These are phyloP conservation scores for Cytospora piceicola DNA, from an alignment of 2,329 filamentous ascomycete species.

Conservation along the genomic window DNA sequence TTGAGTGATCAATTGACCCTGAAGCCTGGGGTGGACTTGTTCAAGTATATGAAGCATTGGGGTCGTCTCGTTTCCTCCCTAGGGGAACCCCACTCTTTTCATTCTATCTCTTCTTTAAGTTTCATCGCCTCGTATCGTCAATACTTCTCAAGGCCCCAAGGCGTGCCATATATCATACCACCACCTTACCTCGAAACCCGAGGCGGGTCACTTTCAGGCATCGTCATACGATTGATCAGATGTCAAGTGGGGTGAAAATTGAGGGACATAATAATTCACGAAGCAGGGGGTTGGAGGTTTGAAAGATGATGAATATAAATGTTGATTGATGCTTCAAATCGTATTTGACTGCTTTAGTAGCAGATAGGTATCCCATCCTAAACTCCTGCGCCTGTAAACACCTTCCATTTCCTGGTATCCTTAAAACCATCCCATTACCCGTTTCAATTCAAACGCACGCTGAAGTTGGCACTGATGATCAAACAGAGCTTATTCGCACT, in stretches of 20 bases:
- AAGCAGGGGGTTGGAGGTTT: too few relatives aligned
- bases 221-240: not conserved
- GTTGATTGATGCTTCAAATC: not conserved
- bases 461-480: not conserved
- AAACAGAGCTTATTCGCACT: constrained; percentile 33
- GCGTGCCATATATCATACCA: not conserved
- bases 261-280: not conserved
- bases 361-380: constrained; percentile 2
- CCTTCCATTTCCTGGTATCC: constrained; percentile 18
- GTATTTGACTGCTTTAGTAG: constrained; percentile 5
- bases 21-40: too few relatives aligned
- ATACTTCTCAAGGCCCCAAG: not conserved
- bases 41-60: too few relatives aligned
- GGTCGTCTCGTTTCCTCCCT: not conserved
- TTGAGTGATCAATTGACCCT: too few relatives aligned
- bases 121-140: not conserved
- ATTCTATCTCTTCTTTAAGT: not conserved
- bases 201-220: not conserved
- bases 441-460: not conserved
- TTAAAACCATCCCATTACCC: not conserved
- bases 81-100: not conserved
- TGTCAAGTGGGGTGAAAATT: not conserved
- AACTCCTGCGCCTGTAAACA: constrained; percentile 21
- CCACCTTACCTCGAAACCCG: not conserved
- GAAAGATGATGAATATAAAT: not conserved